Percentiles rank a stretch among this genome's conserved stretches.
These are phyloP conservation scores for Teratosphaeria destructans DNA, from an alignment of 2,329 filamentous ascomycete species.

Conservation along the genomic window DNA sequence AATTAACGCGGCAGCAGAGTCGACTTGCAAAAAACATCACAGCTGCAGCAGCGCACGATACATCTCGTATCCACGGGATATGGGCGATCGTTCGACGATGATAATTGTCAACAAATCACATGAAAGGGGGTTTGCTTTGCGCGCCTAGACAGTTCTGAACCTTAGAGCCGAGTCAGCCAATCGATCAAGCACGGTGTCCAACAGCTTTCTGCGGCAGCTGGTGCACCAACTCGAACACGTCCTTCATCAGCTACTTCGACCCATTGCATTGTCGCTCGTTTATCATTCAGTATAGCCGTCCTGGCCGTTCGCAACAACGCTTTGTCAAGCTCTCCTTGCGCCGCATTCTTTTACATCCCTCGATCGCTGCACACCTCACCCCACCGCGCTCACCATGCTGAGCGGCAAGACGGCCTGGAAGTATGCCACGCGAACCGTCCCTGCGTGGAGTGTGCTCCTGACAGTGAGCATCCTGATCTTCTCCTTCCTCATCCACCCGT, in stretches of 20 bases:
- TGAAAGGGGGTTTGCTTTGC: too few relatives aligned
- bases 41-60: too few relatives aligned
- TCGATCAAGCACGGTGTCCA: neutral
- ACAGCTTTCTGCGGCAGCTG: neutral
- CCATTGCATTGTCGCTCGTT: neutral
- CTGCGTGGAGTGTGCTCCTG: constrained; percentile 17
- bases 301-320: neutral
- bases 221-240: neutral
- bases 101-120: too few relatives aligned
- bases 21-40: too few relatives aligned
- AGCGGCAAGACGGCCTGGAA: constrained; percentile 9
- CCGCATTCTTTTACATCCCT: neutral
- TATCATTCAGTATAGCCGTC: neutral
- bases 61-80: too few relatives aligned
- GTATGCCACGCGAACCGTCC: constrained; percentile 20
- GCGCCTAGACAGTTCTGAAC: too few relatives aligned
- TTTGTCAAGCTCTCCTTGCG: neutral
- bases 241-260: too few relatives aligned
- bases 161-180: neutral
- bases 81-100: too few relatives aligned
- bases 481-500: constrained; percentile 19
- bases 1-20: too few relatives aligned
- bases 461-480: constrained; percentile 16
- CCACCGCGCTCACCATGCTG: constrained; percentile 29
- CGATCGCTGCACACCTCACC: neutral